A percentile compares a stretch with the other conserved stretches of the same genome.
Evolutionary conservation across 2,329 filamentous ascomycete species (phyloP).

Genomic region (Capronia coronata): DNA sequence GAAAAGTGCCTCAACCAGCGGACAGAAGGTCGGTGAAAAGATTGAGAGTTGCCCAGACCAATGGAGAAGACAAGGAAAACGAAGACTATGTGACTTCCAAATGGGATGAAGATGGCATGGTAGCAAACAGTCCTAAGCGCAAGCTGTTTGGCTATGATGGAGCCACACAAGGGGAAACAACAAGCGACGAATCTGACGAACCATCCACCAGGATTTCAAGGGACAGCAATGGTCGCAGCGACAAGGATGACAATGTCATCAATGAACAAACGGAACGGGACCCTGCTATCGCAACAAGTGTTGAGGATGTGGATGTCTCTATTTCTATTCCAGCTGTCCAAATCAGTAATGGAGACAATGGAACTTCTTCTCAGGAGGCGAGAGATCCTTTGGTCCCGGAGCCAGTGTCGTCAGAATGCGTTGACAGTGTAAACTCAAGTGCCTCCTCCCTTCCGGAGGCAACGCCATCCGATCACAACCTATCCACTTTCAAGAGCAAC

Average conservation of each 20-base stretch:
- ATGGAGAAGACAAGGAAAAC: constrained; percentile 25
- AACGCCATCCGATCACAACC: no score
- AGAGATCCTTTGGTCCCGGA: no score
- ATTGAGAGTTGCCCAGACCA: constrained; percentile 13
- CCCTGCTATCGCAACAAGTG: no score
- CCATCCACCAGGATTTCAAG: background rate
- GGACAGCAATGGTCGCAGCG: background rate
- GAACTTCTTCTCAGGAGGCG: no score
- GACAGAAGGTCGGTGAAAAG: constrained; percentile 24
- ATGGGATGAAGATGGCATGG: constrained; percentile 17
- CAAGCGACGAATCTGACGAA: constrained; percentile 1
- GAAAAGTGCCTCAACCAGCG: constrained; percentile 8
- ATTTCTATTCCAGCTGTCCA: no score
- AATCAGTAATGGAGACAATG: no score
- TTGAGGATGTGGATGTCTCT: no score
- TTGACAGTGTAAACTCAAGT: no score
- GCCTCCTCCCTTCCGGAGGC: no score
- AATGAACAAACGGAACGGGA: no score
- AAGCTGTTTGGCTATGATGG: constrained; percentile 10
- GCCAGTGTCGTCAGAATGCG: no score
- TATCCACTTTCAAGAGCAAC: no score
- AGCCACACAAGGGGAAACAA: background rate
- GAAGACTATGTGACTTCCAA: constrained; percentile 21
- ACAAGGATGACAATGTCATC: background rate
- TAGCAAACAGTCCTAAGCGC: constrained; percentile 16